Evolutionary conservation across 768 basidiomycete genomes (phyloP), one percentile per base, ranked within the genome.

Genomic region (Tylopilus balloui): DNA sequence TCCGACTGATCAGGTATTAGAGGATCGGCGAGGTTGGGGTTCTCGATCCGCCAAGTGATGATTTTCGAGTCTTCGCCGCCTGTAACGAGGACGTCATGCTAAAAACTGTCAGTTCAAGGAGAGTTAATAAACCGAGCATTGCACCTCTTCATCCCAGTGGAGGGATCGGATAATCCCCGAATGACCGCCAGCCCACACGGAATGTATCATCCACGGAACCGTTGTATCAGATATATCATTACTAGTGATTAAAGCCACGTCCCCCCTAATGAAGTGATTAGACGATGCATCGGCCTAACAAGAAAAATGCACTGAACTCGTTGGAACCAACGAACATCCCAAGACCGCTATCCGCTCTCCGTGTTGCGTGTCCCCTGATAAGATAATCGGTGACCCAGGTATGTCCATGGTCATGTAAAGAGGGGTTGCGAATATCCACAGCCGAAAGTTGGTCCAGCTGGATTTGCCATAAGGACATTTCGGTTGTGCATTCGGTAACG

Each of bases 371-470:
- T 36, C 78, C 81, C 11, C 74, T 74, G 45, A 90, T 79, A 31
- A 88, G 67, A 67, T 89, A 88, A 60, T 90, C 86, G 1, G 86
- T 86, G n/a, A 84, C 78, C 87, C 87, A 89, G 45, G 80, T 80
- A 36, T 74, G 67, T 23, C 71, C 69, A 17, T 74, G 69, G 20
- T 68, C 73, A 54, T 86, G 84, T 10, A 84, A 63, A 1, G 83
- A 81, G 2, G 83, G 84, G 6, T 59, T 70, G 11, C 86, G 82
- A 48, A 88, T 86, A 55, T 88, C 84, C 31, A 78, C 56, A 46
- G 73, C 74, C 52, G 77, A 71, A 8, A 76, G 56, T 45, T 70
- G 72, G 47, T 88, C 87, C 15, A 88, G 72, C 86, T 89, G 52
- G 13, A 20, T 11, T 32, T 28, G n/a, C n/a, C 23, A 38, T 53